Percentiles rank a stretch among this genome's conserved stretches.
phyloP scores from a whole-genome alignment of 2,329 filamentous ascomycete species.

The Elsinoe necatrix region DNA sequence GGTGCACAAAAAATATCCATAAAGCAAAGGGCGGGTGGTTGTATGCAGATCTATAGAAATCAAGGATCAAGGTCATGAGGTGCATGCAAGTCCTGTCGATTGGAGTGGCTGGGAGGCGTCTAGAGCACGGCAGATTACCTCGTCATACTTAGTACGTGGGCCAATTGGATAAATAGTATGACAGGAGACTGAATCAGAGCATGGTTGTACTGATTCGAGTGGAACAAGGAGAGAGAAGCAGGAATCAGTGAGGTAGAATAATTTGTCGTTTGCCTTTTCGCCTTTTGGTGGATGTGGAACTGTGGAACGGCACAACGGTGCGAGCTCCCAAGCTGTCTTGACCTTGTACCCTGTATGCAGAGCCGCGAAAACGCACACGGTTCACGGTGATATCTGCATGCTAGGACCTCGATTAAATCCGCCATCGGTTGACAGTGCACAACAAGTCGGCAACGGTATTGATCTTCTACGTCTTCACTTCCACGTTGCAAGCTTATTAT shows the following conservation, averaged over 20 bases:
- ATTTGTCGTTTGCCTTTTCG: background rate
- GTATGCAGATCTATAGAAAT: slow-evolving; percentile 13
- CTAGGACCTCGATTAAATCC: background rate
- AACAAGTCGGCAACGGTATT: background rate
- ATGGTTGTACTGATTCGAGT: background rate
- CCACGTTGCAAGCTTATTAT: background rate
- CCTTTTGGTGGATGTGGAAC: no score
- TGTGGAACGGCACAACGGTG: background rate
- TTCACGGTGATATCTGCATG: background rate
- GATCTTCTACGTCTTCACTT: background rate
- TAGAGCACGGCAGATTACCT: slow-evolving; percentile 3
- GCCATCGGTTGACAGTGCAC: background rate
- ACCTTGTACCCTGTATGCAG: no score
- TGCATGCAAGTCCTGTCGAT: slow-evolving; percentile 3
- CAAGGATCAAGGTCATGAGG: slow-evolving; percentile 13
- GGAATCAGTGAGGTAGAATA: background rate
- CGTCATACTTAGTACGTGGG: slow-evolving; percentile 11
- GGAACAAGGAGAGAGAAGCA: background rate
- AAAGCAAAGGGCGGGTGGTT: slow-evolving; percentile 4
- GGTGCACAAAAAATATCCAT: background rate
- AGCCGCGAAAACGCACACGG: background rate
- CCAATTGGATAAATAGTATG: slow-evolving; percentile 11
- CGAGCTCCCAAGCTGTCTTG: slow-evolving; percentile 1
- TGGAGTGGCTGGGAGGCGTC: slow-evolving; percentile 13
- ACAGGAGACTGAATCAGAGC: background rate